Base-by-base conservation (phyloP, 805 yeast species). In the Gaillardinia entomophila region DNA sequence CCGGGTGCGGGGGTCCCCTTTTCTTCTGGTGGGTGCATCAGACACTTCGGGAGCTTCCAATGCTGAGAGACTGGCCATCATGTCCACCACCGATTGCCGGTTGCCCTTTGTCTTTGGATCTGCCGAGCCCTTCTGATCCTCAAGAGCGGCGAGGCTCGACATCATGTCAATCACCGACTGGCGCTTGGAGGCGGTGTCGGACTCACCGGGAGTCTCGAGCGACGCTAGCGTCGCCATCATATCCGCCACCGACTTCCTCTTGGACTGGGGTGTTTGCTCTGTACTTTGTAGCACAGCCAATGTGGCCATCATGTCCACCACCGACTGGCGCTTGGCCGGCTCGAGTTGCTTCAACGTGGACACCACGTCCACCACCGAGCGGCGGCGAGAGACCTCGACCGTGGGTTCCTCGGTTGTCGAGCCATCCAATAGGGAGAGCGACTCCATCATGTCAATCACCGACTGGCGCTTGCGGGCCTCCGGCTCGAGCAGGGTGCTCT, bases 121-220 rank as follows among this genome's bases (percentile, higher is more conserved):
- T n/a, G n/a, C n/a, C n/a, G n/a, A n/a, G n/a, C n/a, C n/a, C 12
- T 12, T 12, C 11, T 25, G 16, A 10, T 7, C 25, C 28, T 49
- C 53, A 10, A 50, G 28, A 8, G 29, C 35, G 4, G 53, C 52
- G 25, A 60, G 38, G 0, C 53, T 43, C 3, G 44, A 33, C 64
- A 60, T 57, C 59, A 60, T 57, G 30, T 58, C 60, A 20, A 43
- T 40, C 3, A 58, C 49, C 1, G 65, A 57, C 25, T 47, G 47
- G 15, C 65, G 39, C 18, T 53, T 56, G 4, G 13, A 4, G 22
- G 35, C 38, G 13, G 42, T 39, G n/a, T n/a, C n/a, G n/a, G n/a
- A n/a, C 12, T 20, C 28, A 5, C 23, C 13, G 6, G 19, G 12
- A 4, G 32, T n/a, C 16, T 44, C 46, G 13, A 43, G 30, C 4